Evolutionary conservation across 805 yeast species (phyloP).

Genomic region (Candida easanensis): DNA sequence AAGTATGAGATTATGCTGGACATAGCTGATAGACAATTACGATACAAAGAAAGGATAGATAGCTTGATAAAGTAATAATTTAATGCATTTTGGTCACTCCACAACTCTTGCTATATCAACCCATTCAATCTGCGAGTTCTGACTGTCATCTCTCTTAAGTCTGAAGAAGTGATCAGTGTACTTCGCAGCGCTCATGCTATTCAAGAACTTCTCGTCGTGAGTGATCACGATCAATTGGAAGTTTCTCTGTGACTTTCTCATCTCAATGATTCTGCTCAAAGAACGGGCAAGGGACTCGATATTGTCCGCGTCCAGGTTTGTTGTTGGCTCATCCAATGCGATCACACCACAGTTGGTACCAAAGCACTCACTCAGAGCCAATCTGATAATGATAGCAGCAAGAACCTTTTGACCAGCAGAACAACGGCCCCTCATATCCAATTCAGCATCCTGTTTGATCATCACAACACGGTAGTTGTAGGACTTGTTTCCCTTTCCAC

Average conservation of each 20-base stretch:
- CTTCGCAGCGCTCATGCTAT: slow-evolving; percentile 78
- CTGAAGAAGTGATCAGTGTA: slow-evolving; percentile 87
- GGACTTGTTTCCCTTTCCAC: slow-evolving; percentile 39
- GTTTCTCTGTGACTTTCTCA: slow-evolving; percentile 74
- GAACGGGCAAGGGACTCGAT: slow-evolving; percentile 85
- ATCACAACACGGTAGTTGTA: slow-evolving; percentile 93
- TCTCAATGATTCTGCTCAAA: slow-evolving; percentile 67
- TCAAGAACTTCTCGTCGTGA: slow-evolving; percentile 89
- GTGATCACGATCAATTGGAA: slow-evolving; percentile 95
- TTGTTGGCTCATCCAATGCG: slow-evolving; percentile 93
- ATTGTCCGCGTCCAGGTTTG: slow-evolving; percentile 88
- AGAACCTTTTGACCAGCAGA: slow-evolving; percentile 97
- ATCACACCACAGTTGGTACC: slow-evolving; percentile 94
- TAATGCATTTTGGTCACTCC: slow-evolving; percentile 1
- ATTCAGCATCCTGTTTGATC: slow-evolving; percentile 87
- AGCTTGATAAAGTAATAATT: too few species aligned
- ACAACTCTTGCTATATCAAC: slow-evolving; percentile 40
- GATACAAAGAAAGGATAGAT: slow-evolving; percentile 29
- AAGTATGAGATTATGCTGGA: slow-evolving; percentile 30
- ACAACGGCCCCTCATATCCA: slow-evolving; percentile 98
- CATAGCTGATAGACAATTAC: slow-evolving; percentile 34
- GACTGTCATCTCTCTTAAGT: slow-evolving; percentile 76
- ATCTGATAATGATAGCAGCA: slow-evolving; percentile 85
- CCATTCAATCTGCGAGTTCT: slow-evolving; percentile 72
- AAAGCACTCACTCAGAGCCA: slow-evolving; percentile 93